phyloP scores from a whole-genome alignment of 495 filamentous ascomycete species.

The Penicillium waksmanii region DNA sequence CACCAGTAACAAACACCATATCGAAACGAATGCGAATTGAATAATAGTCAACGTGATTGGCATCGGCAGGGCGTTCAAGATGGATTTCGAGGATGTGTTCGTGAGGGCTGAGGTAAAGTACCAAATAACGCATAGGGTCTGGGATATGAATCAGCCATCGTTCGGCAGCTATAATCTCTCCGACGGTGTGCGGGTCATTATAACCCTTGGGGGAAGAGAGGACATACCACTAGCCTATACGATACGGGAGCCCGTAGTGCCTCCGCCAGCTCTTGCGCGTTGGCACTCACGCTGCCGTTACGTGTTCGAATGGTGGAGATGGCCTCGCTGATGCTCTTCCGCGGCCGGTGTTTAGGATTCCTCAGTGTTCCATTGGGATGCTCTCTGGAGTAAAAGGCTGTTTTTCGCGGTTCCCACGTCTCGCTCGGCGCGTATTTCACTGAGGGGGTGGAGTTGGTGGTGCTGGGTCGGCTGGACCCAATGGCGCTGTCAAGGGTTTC shows the following conservation, averaged over 20 bases:
- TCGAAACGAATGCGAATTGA: slow-evolving; percentile 92
- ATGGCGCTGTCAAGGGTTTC: slow-evolving; percentile 39
- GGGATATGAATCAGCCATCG: slow-evolving; percentile 20
- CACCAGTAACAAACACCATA: slow-evolving; percentile 81
- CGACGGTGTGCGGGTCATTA: neutral
- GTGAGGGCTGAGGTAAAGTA: slow-evolving; percentile 93
- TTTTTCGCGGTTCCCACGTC: slow-evolving; percentile 44
- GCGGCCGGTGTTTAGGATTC: slow-evolving; percentile 64
- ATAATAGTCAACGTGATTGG: slow-evolving; percentile 92
- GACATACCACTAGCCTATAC: slow-evolving; percentile 78
- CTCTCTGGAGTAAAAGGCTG: slow-evolving; percentile 36
- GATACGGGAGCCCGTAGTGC: slow-evolving; percentile 90
- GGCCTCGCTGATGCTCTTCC: slow-evolving; percentile 86
- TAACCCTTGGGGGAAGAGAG: too few relatives aligned
- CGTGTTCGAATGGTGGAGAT: slow-evolving; percentile 77
- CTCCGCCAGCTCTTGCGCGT: slow-evolving; percentile 90
- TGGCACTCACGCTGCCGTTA: slow-evolving; percentile 82
- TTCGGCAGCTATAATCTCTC: neutral
- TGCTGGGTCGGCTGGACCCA: slow-evolving; percentile 27
- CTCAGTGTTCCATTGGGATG: slow-evolving; percentile 46
- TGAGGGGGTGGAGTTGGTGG: slow-evolving; percentile 34
- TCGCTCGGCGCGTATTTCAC: slow-evolving; percentile 40
- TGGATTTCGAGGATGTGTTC: slow-evolving; percentile 97
- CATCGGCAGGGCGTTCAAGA: slow-evolving; percentile 89
- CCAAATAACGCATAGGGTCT: slow-evolving; percentile 86